A percentile compares a stretch with the other conserved stretches of the same genome.
Conservation (phyloP, 306 rosid species). For the Vachellia pachyceras region DNA sequence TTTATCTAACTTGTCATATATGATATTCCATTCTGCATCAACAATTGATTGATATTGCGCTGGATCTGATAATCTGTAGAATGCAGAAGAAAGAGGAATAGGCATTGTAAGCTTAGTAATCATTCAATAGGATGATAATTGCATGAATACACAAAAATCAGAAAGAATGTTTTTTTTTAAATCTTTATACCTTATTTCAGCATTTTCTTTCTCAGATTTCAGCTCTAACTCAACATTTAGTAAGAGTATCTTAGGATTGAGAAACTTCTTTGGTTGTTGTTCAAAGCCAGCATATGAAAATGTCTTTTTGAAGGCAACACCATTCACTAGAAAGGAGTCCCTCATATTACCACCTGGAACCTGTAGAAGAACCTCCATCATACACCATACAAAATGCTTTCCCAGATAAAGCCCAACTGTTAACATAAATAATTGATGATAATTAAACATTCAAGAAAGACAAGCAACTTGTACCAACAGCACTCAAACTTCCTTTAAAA, state of each 20-base stretch:
- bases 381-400: constrained; percentile 14
- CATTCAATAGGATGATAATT: neutral
- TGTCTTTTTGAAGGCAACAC: constrained; percentile 98
- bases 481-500: neutral
- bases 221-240: constrained; percentile 93
- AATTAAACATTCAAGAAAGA: constrained; percentile 19
- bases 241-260: constrained; percentile 74
- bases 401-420: constrained; percentile 1
- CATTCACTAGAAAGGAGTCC: constrained; percentile 91
- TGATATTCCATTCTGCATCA: constrained; percentile 99
- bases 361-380: constrained; percentile 54
- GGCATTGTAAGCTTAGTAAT: constrained; percentile 16
- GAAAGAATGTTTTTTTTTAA: neutral
- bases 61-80: constrained; percentile 90
- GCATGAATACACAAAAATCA: constrained; percentile 14
- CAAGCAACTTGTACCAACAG: neutral
- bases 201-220: constrained; percentile 99
- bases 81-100: constrained; percentile 24
- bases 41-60: constrained; percentile 96
- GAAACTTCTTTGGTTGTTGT: constrained; percentile 97
- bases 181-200: constrained; percentile 83
- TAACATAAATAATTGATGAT: neutral
- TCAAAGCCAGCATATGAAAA: constrained; percentile 99
- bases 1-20: constrained; percentile 94
- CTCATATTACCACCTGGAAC: constrained; percentile 99